Percentiles rank a stretch among this genome's conserved stretches.
phyloP scores from a whole-genome alignment of 768 basidiomycete genomes.

The Sistotremastrum suecicum region DNA sequence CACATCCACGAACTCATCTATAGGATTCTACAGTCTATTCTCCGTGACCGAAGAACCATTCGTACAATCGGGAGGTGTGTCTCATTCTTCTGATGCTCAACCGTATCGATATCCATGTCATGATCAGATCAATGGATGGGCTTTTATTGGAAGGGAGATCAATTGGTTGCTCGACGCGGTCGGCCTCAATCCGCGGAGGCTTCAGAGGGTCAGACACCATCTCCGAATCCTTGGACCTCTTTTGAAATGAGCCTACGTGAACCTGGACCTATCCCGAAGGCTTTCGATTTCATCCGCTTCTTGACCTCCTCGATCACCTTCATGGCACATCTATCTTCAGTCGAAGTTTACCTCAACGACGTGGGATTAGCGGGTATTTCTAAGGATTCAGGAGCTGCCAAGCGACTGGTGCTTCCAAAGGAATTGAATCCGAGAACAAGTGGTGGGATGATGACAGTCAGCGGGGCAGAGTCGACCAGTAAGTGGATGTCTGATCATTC shows the following conservation, averaged over 20 bases:
- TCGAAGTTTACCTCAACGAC: slow-evolving; percentile 75
- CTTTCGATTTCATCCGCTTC: slow-evolving; percentile 84
- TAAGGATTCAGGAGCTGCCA: slow-evolving; percentile 44
- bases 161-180: slow-evolving; percentile 79
- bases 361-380: slow-evolving; percentile 51
- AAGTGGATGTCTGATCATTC: slow-evolving; percentile 10
- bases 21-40: slow-evolving; percentile 65
- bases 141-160: slow-evolving; percentile 87
- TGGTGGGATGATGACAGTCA: slow-evolving; percentile 53
- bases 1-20: slow-evolving; percentile 8
- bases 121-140: slow-evolving; percentile 80
- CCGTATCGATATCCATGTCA: slow-evolving; percentile 20
- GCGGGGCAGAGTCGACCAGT: slow-evolving; percentile 50
- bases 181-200: slow-evolving; percentile 30
- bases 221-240: slow-evolving; percentile 52
- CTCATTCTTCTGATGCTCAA: slow-evolving; percentile 10
- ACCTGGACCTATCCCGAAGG: slow-evolving; percentile 59
- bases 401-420: slow-evolving; percentile 35
- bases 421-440: slow-evolving; percentile 43
- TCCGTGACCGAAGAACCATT: slow-evolving; percentile 76
- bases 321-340: slow-evolving; percentile 63
- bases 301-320: slow-evolving; percentile 87
- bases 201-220: slow-evolving; percentile 6
- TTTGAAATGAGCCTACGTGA: slow-evolving; percentile 86
- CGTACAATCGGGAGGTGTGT: slow-evolving; percentile 61